Percentiles rank a stretch among this genome's conserved stretches.
phyloP scores from a whole-genome alignment of 345 rosid species.

The Salix dunnii region DNA sequence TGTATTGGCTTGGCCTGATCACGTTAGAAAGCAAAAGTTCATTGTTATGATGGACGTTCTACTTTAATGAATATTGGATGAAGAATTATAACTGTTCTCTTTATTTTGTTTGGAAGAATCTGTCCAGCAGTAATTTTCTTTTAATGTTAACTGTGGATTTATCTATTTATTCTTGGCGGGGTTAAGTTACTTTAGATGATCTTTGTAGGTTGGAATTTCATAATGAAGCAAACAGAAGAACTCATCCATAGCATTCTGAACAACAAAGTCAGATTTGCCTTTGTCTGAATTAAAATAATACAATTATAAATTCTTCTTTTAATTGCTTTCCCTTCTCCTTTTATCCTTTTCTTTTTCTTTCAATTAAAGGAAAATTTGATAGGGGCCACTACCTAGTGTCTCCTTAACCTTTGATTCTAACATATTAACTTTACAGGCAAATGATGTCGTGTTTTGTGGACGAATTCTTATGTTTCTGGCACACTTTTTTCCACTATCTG shows the following conservation, averaged over 20 bases:
- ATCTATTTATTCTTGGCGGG: neutral
- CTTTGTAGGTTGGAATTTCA: neutral
- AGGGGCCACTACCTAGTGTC: neutral
- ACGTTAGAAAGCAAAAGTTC: neutral
- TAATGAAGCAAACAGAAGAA: neutral
- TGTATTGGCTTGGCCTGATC: neutral
- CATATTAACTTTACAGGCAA: constrained; percentile 55
- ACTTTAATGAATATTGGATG: neutral
- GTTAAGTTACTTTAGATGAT: neutral
- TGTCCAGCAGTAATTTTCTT: neutral
- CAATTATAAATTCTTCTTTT: neutral
- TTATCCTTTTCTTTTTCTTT: neutral
- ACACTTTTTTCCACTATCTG: constrained; percentile 90
- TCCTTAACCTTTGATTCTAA: neutral
- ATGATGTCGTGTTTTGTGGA: constrained; percentile 95
- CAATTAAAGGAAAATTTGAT: neutral
- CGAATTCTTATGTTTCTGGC: constrained; percentile 95
- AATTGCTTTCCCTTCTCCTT: neutral
- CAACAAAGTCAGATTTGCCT: constrained; percentile 1
- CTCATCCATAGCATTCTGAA: neutral
- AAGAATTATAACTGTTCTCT: neutral
- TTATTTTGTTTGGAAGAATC: neutral
- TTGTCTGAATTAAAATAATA: neutral
- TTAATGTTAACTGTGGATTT: neutral
- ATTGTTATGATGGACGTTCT: neutral